These are phyloP conservation scores for Rehmannia glutinosa DNA, from an alignment of 257 asterid species.

Conservation along the genomic window DNA sequence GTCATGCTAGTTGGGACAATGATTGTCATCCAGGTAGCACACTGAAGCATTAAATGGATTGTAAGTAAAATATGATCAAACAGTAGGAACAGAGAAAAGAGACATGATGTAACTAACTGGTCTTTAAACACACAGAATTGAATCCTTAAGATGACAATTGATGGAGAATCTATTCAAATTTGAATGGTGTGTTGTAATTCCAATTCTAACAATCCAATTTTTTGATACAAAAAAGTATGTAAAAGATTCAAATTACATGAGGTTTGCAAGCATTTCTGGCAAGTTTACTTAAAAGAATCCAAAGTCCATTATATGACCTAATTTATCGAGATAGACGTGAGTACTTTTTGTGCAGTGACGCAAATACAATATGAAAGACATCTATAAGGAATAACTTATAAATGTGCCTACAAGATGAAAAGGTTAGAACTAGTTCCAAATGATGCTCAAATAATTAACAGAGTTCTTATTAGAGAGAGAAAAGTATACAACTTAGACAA, in stretches of 20 bases:
- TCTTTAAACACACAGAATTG: background rate
- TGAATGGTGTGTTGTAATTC: conserved; percentile 9
- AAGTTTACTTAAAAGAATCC: background rate
- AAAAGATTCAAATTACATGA: background rate
- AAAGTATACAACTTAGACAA: background rate
- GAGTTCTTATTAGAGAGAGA: background rate
- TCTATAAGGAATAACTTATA: no score
- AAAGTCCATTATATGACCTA: background rate
- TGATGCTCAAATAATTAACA: background rate
- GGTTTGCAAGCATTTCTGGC: background rate
- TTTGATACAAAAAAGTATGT: background rate
- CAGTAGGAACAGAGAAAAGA: conserved; percentile 14
- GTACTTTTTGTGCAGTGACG: no score
- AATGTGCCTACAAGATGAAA: background rate
- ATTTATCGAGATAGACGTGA: conserved; percentile 1
- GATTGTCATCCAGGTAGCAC: conserved; percentile 98
- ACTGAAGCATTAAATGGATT: conserved; percentile 48
- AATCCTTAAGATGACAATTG: background rate
- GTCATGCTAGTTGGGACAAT: conserved; percentile 99
- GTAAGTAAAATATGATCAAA: conserved; percentile 16
- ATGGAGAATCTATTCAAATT: background rate
- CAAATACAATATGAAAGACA: no score
- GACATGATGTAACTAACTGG: conserved; percentile 1
- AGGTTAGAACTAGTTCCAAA: no score
- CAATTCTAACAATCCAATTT: background rate